These are phyloP conservation scores for Chaetomium olivaceum DNA, from an alignment of 2,329 filamentous ascomycete genomes.

Conservation along the genomic window DNA sequence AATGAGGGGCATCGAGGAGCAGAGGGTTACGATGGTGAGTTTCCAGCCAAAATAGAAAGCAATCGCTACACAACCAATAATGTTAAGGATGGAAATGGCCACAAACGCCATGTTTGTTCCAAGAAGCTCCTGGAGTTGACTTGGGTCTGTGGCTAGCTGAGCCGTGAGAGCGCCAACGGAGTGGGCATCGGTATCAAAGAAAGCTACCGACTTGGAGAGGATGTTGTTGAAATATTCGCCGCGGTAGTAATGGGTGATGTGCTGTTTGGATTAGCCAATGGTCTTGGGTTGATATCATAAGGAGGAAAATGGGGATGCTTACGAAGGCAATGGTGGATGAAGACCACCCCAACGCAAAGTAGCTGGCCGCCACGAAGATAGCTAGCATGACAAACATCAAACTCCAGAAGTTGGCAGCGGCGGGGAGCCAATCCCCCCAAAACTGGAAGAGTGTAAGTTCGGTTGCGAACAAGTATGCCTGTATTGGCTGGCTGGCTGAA, in stretches of 20 bases:
- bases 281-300: too few relatives aligned
- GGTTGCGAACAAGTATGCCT: slow-evolving; percentile 57
- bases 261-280: slow-evolving; percentile 26
- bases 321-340: slow-evolving; percentile 49
- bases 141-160: slow-evolving; percentile 56
- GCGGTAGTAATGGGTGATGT: slow-evolving; percentile 55
- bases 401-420: slow-evolving; percentile 58
- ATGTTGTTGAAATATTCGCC: slow-evolving; percentile 62
- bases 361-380: slow-evolving; percentile 53
- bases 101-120: slow-evolving; percentile 64
- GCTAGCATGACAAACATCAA: slow-evolving; percentile 65
- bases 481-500: slow-evolving; percentile 41
- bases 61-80: slow-evolving; percentile 64
- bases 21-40: slow-evolving; percentile 60
- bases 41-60: slow-evolving; percentile 76
- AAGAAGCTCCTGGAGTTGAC: slow-evolving; percentile 61
- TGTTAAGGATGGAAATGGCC: slow-evolving; percentile 62
- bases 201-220: slow-evolving; percentile 57
- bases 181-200: slow-evolving; percentile 62
- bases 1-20: slow-evolving; percentile 39
- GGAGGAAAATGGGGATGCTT: slow-evolving; percentile 18
- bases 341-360: slow-evolving; percentile 51
- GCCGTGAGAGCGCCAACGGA: slow-evolving; percentile 61
- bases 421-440: slow-evolving; percentile 38
- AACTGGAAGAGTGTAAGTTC: slow-evolving; percentile 53